Evolutionary conservation across 1,284 basidiomycete species (phyloP).

Genomic region (Fistulina hepatica): DNA sequence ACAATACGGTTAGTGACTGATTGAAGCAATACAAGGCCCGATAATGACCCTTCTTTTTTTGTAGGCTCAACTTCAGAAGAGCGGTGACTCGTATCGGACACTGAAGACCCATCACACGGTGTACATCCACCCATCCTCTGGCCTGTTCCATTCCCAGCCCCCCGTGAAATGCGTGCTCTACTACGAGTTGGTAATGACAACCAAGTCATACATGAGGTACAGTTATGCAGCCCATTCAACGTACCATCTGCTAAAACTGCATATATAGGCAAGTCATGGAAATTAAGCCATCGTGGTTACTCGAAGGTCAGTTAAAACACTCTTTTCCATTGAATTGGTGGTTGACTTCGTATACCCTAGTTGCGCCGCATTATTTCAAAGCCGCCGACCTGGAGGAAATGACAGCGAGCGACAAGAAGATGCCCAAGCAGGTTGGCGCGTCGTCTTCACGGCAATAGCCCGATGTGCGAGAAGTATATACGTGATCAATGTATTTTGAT

Average conservation of each 20-base stretch:
- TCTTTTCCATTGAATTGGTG: constrained; percentile 1
- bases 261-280: constrained; percentile 87
- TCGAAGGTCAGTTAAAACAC: constrained; percentile 58
- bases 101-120: constrained; percentile 94
- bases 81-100: constrained; percentile 86
- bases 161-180: constrained; percentile 87
- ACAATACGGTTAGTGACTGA: constrained; percentile 70
- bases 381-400: constrained; percentile 78
- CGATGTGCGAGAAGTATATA: too few relatives aligned
- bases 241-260: not conserved
- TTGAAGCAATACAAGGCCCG: not conserved
- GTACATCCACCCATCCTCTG: constrained; percentile 92
- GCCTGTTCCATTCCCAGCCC: constrained; percentile 91
- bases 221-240: constrained; percentile 11
- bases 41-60: constrained; percentile 1
- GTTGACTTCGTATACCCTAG: constrained; percentile 28
- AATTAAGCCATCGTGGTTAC: constrained; percentile 88
- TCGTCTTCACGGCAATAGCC: constrained; percentile 6
- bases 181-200: constrained; percentile 89
- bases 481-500: too few relatives aligned
- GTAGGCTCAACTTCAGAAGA: constrained; percentile 80
- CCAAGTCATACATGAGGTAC: constrained; percentile 74
- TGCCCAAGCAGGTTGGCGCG: constrained; percentile 53
- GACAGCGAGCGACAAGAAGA: constrained; percentile 77
- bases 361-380: constrained; percentile 93